Evolutionary conservation across 2,329 filamentous ascomycete genomes (phyloP).

Genomic region (Botrytis porri): DNA sequence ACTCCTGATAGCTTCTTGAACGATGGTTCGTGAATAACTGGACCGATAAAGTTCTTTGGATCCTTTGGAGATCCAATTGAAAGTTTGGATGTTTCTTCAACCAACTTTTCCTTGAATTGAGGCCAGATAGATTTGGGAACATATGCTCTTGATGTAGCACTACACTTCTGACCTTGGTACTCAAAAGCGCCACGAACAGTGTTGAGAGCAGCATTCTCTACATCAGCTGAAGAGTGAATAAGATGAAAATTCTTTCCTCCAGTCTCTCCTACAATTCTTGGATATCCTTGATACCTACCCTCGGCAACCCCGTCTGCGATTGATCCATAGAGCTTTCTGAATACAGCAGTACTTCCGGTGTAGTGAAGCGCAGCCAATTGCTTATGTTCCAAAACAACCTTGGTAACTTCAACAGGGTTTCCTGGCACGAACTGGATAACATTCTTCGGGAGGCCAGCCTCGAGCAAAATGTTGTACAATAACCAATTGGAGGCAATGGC

Average conservation of each 20-base stretch:
- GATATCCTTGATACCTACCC: slow-evolving; percentile 80
- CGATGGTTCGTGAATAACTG: slow-evolving; percentile 79
- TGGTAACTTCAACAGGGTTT: slow-evolving; percentile 79
- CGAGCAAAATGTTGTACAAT: slow-evolving; percentile 82
- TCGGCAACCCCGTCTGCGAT: slow-evolving; percentile 79
- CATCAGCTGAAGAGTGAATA: slow-evolving; percentile 71
- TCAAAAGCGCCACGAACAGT: slow-evolving; percentile 86
- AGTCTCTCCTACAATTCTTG: slow-evolving; percentile 85
- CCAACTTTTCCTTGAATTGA: slow-evolving; percentile 64
- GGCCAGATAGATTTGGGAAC: slow-evolving; percentile 73
- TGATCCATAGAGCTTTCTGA: slow-evolving; percentile 82
- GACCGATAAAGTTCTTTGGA: slow-evolving; percentile 78
- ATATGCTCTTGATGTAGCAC: slow-evolving; percentile 76
- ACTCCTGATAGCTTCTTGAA: slow-evolving; percentile 76
- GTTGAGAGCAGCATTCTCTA: slow-evolving; percentile 75
- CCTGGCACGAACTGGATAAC: slow-evolving; percentile 94
- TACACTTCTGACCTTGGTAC: slow-evolving; percentile 90
- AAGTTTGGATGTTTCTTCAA: slow-evolving; percentile 64
- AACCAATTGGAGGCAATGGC: slow-evolving; percentile 88
- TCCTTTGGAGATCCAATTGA: slow-evolving; percentile 66
- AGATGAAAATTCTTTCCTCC: slow-evolving; percentile 94
- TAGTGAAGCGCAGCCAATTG: slow-evolving; percentile 92
- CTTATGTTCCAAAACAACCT: slow-evolving; percentile 69
- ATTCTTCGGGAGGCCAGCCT: slow-evolving; percentile 81
- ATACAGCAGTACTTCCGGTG: slow-evolving; percentile 88